Conservation (phyloP, 306 rosid species). For the Dryas drummondii region DNA sequence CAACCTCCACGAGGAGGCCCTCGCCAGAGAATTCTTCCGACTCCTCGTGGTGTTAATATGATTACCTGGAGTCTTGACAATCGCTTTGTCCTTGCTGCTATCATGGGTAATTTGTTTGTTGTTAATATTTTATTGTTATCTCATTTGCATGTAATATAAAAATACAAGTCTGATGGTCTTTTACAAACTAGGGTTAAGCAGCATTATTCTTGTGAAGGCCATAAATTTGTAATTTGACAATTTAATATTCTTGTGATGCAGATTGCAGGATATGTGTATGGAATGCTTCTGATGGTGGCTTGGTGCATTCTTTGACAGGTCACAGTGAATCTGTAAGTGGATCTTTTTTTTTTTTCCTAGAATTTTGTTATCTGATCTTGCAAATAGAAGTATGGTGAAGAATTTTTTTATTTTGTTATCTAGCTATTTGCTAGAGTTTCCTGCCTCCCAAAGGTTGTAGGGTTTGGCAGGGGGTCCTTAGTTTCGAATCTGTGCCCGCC, state of each 20-base stretch:
- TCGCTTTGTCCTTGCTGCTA: conserved; percentile 99
- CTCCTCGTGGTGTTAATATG: conserved; percentile 99
- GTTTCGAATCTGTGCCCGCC: too few relatives aligned
- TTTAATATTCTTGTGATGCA: conserved; percentile 40
- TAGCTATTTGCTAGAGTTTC: too few relatives aligned
- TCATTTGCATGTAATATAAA: conserved; percentile 11
- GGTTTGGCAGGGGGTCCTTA: too few relatives aligned
- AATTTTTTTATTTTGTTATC: not conserved
- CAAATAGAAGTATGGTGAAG: not conserved
- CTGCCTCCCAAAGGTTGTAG: too few relatives aligned
- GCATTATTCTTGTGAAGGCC: conserved; percentile 11
- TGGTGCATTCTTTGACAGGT: conserved; percentile 96
- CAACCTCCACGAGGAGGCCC: conserved; percentile 97
- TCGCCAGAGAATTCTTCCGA: conserved; percentile 93
- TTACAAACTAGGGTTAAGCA: not conserved
- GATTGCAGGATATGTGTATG: conserved; percentile 99
- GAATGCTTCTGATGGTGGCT: conserved; percentile 99
- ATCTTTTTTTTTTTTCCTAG: not conserved
- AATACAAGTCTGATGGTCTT: not conserved
- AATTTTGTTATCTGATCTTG: not conserved
- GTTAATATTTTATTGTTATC: conserved; percentile 13
- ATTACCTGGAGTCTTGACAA: conserved; percentile 98
- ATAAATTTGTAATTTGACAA: conserved; percentile 22
- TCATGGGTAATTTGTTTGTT: conserved; percentile 64
- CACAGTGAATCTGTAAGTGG: conserved; percentile 88